phyloP scores from a whole-genome alignment of 495 filamentous ascomycete species.

The Alectoria sarmentosa region DNA sequence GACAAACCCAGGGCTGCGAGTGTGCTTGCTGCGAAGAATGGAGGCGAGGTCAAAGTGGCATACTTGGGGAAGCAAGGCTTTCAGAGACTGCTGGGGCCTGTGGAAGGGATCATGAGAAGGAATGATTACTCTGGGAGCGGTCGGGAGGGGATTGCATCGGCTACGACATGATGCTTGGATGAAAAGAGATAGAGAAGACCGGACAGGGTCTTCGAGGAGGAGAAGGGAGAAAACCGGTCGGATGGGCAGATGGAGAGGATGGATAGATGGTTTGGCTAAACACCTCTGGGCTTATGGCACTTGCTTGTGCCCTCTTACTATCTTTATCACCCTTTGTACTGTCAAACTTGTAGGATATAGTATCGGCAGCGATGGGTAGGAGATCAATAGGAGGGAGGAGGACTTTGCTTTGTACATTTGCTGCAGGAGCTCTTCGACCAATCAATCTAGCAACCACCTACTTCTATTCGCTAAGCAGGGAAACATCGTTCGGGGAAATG shows the following conservation, averaged over 20 bases:
- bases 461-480: background rate
- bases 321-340: background rate
- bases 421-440: background rate
- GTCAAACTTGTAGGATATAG: background rate
- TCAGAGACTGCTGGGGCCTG: conserved; percentile 84
- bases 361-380: background rate
- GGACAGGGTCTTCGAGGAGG: background rate
- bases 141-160: background rate
- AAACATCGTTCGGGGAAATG: too few species aligned
- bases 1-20: conserved; percentile 92
- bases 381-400: background rate
- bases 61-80: conserved; percentile 89
- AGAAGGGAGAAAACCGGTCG: background rate
- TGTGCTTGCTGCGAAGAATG: conserved; percentile 61
- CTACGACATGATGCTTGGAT: background rate
- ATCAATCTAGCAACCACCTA: background rate
- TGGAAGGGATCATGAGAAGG: conserved; percentile 90
- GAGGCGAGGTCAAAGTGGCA: conserved; percentile 81
- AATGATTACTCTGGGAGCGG: conserved; percentile 45
- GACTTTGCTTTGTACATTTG: background rate
- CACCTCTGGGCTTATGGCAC: background rate
- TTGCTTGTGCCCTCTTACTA: background rate
- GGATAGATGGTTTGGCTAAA: background rate
- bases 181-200: background rate
- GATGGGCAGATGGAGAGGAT: background rate